Evolutionary conservation across 805 yeast species (phyloP).

Genomic region (Lipomyces yamadae): DNA sequence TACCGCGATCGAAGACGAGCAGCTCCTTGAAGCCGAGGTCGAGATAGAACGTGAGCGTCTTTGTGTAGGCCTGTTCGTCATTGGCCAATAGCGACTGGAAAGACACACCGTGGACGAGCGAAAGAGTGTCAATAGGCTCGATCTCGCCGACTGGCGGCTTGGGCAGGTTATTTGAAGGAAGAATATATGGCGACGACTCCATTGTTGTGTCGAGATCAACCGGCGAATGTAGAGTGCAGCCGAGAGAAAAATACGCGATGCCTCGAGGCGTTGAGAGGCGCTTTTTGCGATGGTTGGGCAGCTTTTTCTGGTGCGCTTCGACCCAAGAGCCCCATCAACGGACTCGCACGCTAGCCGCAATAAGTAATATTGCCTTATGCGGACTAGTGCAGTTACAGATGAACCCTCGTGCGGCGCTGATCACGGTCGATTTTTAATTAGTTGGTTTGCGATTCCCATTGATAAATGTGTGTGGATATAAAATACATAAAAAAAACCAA

Average conservation of each 20-base stretch:
- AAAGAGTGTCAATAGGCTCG: constrained; percentile 13
- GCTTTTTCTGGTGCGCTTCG: not conserved
- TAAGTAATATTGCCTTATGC: not conserved
- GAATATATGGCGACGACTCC: constrained; percentile 33
- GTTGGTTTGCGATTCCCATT: too few species aligned
- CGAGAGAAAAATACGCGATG: not conserved
- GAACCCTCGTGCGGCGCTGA: not conserved
- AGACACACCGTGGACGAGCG: constrained; percentile 61
- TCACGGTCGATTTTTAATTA: not conserved
- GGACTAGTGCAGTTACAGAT: not conserved
- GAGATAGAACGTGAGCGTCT: constrained; percentile 63
- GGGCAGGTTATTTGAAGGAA: constrained; percentile 13
- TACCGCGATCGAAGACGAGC: constrained; percentile 46
- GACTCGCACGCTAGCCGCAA: not conserved
- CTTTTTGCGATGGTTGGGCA: not conserved
- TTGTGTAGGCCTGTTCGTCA: constrained; percentile 50
- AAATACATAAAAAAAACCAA: not conserved
- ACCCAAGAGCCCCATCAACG: not conserved
- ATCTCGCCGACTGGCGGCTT: constrained; percentile 4
- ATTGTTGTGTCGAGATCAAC: constrained; percentile 8
- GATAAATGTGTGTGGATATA: too few species aligned
- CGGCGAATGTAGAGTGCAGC: not conserved
- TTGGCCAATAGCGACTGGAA: constrained; percentile 60
- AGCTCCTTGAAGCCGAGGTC: constrained; percentile 50
- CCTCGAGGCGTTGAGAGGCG: not conserved